phyloP scores from a whole-genome alignment of 1,284 basidiomycete species.

The Vanrija sp. region DNA sequence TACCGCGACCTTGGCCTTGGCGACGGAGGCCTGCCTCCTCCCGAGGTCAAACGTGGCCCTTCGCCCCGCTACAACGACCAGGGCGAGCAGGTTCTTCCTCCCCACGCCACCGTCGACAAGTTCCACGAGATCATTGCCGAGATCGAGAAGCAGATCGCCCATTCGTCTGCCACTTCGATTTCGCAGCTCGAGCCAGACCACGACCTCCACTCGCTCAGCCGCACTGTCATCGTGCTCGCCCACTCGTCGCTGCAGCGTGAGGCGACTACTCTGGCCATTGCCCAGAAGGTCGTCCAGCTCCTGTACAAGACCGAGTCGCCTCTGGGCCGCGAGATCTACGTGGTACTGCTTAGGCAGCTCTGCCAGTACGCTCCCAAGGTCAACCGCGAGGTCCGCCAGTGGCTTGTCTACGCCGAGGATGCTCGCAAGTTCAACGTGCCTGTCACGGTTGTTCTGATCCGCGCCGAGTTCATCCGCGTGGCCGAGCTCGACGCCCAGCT shows the following conservation, averaged over 20 bases:
- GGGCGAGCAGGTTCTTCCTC: constrained; percentile 26
- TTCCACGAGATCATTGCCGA: constrained; percentile 66
- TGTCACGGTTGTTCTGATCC: constrained; percentile 83
- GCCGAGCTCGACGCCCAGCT: constrained; percentile 84
- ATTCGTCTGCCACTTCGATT: constrained; percentile 61
- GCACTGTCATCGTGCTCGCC: constrained; percentile 74
- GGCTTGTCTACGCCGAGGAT: constrained; percentile 95
- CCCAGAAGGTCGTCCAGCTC: constrained; percentile 60
- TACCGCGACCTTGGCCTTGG: constrained; percentile 27
- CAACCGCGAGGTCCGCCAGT: constrained; percentile 92
- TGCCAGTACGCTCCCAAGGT: constrained; percentile 88
- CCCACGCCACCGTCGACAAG: constrained; percentile 42
- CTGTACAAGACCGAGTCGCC: constrained; percentile 79
- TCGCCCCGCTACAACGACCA: constrained; percentile 31
- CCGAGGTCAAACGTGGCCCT: constrained; percentile 33
- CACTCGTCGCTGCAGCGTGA: constrained; percentile 72
- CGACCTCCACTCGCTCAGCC: constrained; percentile 77
- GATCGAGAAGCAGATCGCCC: constrained; percentile 70
- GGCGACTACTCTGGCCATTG: constrained; percentile 83
- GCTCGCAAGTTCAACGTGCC: constrained; percentile 96
- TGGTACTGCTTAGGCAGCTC: constrained; percentile 79
- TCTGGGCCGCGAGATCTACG: constrained; percentile 85
- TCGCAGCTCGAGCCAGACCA: constrained; percentile 71
- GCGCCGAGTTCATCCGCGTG: constrained; percentile 74
- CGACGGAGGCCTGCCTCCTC: constrained; percentile 22